Evolutionary conservation across 1,284 basidiomycete genomes (phyloP).

Genomic region (Tremellales sp.): DNA sequence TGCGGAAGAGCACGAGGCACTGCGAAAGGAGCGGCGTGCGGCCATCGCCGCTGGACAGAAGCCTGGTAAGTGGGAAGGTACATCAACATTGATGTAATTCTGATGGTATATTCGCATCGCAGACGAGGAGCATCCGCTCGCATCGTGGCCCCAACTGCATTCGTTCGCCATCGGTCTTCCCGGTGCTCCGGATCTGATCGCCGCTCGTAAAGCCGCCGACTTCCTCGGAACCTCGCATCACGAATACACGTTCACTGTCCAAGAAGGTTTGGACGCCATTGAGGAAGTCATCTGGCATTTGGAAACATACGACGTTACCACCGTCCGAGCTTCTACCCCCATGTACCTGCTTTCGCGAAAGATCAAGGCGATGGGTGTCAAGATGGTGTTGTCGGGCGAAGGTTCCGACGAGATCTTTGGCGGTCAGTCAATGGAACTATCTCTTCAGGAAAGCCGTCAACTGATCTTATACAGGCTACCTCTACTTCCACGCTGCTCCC

Average conservation of each 20-base stretch:
- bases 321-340: conserved; percentile 93
- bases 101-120: too few species aligned
- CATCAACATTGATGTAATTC: conserved; percentile 3
- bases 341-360: conserved; percentile 82
- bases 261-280: conserved; percentile 96
- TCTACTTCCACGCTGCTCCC: conserved; percentile 99
- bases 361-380: conserved; percentile 99
- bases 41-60: conserved; percentile 38
- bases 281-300: conserved; percentile 98
- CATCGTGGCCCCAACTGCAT: conserved; percentile 93
- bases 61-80: conserved; percentile 26
- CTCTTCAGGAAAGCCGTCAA: not conserved
- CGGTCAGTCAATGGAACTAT: conserved; percentile 54
- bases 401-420: conserved; percentile 98
- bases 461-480: conserved; percentile 64
- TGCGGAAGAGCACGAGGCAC: conserved; percentile 69
- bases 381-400: conserved; percentile 99
- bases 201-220: conserved; percentile 89
- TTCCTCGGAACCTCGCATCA: conserved; percentile 95
- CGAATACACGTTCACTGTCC: conserved; percentile 97
- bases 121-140: conserved; percentile 58
- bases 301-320: conserved; percentile 99
- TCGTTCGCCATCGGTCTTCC: conserved; percentile 97
- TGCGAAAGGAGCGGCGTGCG: conserved; percentile 53
- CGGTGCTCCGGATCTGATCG: conserved; percentile 91